A percentile compares a stretch with the other conserved stretches of the same genome.
These are phyloP conservation scores for Heracleum sosnowskyi DNA, from an alignment of 129 eudicot genomes.

Conservation along the genomic window DNA sequence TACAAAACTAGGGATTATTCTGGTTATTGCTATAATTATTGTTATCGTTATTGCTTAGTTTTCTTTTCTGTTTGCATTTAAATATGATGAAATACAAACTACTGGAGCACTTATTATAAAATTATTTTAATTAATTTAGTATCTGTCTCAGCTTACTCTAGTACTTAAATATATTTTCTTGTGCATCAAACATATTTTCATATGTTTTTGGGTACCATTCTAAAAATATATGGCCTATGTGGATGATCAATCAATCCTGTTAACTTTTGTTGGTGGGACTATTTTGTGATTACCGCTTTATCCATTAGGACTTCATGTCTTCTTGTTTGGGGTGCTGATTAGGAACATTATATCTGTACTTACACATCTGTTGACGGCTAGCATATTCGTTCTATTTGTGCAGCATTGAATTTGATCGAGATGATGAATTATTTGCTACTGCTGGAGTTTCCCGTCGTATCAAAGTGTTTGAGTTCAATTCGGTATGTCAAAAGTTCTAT, in stretches of 20 bases:
- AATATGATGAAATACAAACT: no score
- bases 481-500: conserved; percentile 43
- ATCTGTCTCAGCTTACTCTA: not conserved
- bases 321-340: not conserved
- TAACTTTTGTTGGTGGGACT: not conserved
- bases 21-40: no score
- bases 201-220: not conserved
- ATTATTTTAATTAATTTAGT: not conserved
- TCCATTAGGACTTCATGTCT: not conserved
- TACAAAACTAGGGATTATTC: not conserved
- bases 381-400: conserved; percentile 10
- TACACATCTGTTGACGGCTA: not conserved
- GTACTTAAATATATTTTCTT: not conserved
- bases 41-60: no score
- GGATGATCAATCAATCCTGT: not conserved
- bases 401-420: conserved; percentile 97
- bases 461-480: conserved; percentile 80
- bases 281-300: not conserved
- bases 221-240: not conserved
- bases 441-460: conserved; percentile 94
- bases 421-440: conserved; percentile 92
- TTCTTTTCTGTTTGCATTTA: no score
- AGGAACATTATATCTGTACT: not conserved
- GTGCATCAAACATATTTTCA: not conserved
- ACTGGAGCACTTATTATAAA: not conserved